phyloP scores from a whole-genome alignment of 257 asterid genomes.

The Marsdenia floribunda region DNA sequence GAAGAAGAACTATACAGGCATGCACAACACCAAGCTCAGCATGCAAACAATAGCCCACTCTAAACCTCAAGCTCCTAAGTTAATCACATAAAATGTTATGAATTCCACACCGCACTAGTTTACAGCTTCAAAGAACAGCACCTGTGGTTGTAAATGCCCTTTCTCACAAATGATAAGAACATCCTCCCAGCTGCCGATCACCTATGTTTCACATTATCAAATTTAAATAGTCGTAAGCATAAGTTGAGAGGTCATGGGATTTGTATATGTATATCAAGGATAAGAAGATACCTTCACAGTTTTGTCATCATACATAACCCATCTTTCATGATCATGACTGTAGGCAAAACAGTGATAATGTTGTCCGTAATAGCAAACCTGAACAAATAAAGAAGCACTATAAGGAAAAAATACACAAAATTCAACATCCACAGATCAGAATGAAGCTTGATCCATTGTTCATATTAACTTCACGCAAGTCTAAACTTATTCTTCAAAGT shows the following conservation, averaged over 20 bases:
- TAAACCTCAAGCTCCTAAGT: slow-evolving; percentile 14
- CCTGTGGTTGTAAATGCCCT: slow-evolving; percentile 97
- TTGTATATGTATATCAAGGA: slow-evolving; percentile 3
- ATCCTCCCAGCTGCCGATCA: slow-evolving; percentile 82
- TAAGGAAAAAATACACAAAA: not conserved
- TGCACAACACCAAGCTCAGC: slow-evolving; percentile 22
- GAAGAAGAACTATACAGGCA: slow-evolving; percentile 19
- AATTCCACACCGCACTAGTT: slow-evolving; percentile 32
- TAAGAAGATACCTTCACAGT: slow-evolving; percentile 67
- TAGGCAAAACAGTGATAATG: slow-evolving; percentile 96
- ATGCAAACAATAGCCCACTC: slow-evolving; percentile 15
- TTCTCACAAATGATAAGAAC: slow-evolving; percentile 77
- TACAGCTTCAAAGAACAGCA: slow-evolving; percentile 80
- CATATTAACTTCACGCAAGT: not conserved
- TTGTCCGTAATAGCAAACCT: slow-evolving; percentile 83
- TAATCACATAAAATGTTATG: not conserved
- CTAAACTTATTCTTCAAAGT: not conserved
- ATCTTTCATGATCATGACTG: slow-evolving; percentile 60
- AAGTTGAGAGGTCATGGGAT: not conserved
- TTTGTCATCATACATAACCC: slow-evolving; percentile 95
- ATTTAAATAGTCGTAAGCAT: not conserved
- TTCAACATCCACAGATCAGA: not conserved
- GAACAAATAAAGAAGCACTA: not conserved
- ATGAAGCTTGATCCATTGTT: not conserved
- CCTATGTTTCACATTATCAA: slow-evolving; percentile 34